These are phyloP conservation scores for Fraxinus angustifolia DNA, from an alignment of 305 asterid genomes.

Conservation along the genomic window DNA sequence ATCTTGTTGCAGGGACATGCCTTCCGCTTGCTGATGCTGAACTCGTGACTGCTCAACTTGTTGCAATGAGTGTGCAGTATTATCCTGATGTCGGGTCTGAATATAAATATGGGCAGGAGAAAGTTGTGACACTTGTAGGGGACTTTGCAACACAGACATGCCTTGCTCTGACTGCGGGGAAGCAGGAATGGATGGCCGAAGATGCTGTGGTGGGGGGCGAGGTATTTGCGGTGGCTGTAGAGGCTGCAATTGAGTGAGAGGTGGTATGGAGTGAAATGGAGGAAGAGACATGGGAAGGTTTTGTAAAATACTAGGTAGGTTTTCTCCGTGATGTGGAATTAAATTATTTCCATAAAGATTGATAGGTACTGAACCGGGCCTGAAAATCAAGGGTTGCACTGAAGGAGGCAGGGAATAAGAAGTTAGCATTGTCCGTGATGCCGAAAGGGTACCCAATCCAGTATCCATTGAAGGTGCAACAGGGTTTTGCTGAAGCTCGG, in stretches of 20 bases:
- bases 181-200: constrained; percentile 65
- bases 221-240: constrained; percentile 84
- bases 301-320: constrained; percentile 42
- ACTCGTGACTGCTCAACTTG: constrained; percentile 42
- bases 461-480: constrained; percentile 33
- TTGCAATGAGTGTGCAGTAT: constrained; percentile 33
- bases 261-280: constrained; percentile 46
- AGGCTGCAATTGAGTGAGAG: constrained; percentile 69
- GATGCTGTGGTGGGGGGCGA: constrained; percentile 74
- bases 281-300: constrained; percentile 48
- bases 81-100: constrained; percentile 57
- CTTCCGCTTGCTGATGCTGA: constrained; percentile 42
- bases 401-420: constrained; percentile 53
- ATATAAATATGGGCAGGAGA: constrained; percentile 57
- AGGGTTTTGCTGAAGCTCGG: constrained; percentile 55
- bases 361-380: constrained; percentile 58
- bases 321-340: constrained; percentile 58
- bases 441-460: constrained; percentile 36
- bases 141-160: constrained; percentile 43
- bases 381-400: constrained; percentile 53
- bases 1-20: constrained; percentile 64
- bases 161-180: constrained; percentile 70
- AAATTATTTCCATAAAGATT: constrained; percentile 55
- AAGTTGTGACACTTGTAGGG: constrained; percentile 48
- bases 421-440: constrained; percentile 47